Base-by-base conservation (phyloP, 257 asterid genomes). In the Scutellaria minor region DNA sequence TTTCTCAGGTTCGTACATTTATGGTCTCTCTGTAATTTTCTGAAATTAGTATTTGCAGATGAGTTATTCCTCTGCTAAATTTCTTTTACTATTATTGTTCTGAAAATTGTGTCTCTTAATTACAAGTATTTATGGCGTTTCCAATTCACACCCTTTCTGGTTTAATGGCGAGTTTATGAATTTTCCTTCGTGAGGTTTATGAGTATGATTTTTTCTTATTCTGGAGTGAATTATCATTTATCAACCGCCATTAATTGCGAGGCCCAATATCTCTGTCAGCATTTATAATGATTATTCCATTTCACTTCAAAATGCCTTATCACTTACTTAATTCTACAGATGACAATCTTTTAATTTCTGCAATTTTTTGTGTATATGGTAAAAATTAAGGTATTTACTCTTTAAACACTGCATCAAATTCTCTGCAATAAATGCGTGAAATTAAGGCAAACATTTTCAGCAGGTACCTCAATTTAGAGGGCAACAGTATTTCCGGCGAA, bases 391-490 rank as follows among this genome's bases (percentile, higher is more conserved):
- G 2, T 45, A 20, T 40, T 27, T 61, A 53, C 20, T 13, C 12
- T 5, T 6, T 27, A 0, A 13, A 20, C 7, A 12, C 6, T 1
- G 31, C 55, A 5, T n/a, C 6, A 5, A 14, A 13, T 51, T 52
- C 18, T 20, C 27, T 6, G 14, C 12, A 45, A 8, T 5, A 57
- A 22, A 71, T 53, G 39, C 45, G 27, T 56, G 31, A 2, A 46
- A 37, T 9, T 51, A 41, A 13, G 52, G 13, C 7, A 9, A 44
- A 54, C 54, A 52, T 58, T 55, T n/a, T 20, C 59, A 52, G 50
- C 85, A 92, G 97, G 79, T 74, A 82, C 61, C 85, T 92, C 18
- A 79, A 83, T 76, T 74, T 92, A 9, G 85, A 78, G 10, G 87
- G 77, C 5, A 88, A 91, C 65, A 67, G 59, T 18, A 74, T 92